phyloP scores from a whole-genome alignment of 768 basidiomycete species.

The Auriscalpium orientale region DNA sequence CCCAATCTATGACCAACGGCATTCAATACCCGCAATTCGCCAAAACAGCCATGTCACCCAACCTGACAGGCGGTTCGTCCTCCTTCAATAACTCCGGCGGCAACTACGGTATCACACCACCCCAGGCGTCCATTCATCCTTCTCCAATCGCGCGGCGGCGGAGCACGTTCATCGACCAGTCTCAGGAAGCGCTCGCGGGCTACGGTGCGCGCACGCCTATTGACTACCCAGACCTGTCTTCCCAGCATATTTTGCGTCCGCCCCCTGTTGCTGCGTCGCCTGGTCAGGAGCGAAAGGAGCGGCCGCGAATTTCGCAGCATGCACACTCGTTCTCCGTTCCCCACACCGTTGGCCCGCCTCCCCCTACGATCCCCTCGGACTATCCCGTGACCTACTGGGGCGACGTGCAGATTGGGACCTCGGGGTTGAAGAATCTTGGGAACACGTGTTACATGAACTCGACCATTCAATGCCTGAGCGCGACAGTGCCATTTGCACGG shows the following conservation, averaged over 20 bases:
- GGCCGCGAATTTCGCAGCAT: constrained; percentile 42
- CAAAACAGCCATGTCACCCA: constrained; percentile 28
- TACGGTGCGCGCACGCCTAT: constrained; percentile 47
- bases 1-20: constrained; percentile 29
- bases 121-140: constrained; percentile 79
- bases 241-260: constrained; percentile 59
- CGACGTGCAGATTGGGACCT: constrained; percentile 69
- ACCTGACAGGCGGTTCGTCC: constrained; percentile 26
- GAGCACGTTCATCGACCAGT: constrained; percentile 76
- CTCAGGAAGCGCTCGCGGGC: constrained; percentile 47
- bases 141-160: constrained; percentile 64
- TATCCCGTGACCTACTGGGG: constrained; percentile 83
- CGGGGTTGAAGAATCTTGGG: constrained; percentile 88
- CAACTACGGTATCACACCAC: constrained; percentile 49
- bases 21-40: constrained; percentile 50
- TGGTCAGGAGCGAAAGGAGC: constrained; percentile 67
- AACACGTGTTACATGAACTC: constrained; percentile 99
- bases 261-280: constrained; percentile 74
- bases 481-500: constrained; percentile 85
- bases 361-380: constrained; percentile 63
- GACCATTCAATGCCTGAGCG: constrained; percentile 92
- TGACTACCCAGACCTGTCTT: constrained; percentile 72
- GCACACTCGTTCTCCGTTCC: constrained; percentile 29
- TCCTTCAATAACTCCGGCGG: constrained; percentile 35
- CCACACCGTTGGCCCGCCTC: constrained; percentile 35